A percentile compares a stretch with the other conserved stretches of the same genome.
These are phyloP conservation scores for Rhodomyrtus psidioides DNA, from an alignment of 441 rosid species.

Conservation along the genomic window DNA sequence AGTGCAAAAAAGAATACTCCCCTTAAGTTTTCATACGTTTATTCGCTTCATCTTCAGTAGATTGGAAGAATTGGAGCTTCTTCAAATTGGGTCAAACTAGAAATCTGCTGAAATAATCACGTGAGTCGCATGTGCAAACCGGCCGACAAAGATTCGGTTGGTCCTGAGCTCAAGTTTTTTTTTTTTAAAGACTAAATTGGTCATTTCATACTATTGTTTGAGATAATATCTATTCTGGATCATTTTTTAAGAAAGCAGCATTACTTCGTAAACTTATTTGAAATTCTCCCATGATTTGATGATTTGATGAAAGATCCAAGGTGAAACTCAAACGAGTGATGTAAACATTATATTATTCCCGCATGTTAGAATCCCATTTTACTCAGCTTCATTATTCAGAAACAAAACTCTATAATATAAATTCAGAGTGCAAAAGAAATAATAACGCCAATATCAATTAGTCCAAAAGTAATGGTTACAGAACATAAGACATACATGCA, in stretches of 20 bases:
- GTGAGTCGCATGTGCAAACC: neutral
- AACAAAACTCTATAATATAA: neutral
- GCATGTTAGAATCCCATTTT: neutral
- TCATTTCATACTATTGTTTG: neutral
- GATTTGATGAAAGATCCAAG: neutral
- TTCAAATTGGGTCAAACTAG: neutral
- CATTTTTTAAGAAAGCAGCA: too few species aligned
- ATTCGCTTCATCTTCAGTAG: neutral
- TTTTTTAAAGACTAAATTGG: too few species aligned
- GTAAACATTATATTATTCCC: neutral
- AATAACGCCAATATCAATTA: neutral
- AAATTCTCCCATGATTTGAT: neutral
- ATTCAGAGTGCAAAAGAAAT: neutral
- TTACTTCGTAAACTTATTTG: too few species aligned
- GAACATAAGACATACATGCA: neutral
- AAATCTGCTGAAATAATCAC: neutral
- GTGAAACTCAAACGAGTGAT: neutral
- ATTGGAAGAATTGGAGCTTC: neutral
- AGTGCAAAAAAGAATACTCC: neutral
- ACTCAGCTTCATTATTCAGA: neutral
- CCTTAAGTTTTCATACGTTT: neutral
- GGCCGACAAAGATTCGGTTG: neutral
- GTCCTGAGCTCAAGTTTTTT: neutral
- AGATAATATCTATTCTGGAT: too few species aligned
- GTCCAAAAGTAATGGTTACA: neutral